These are phyloP conservation scores for Botrytis tulipae DNA, from an alignment of 2,329 filamentous ascomycete genomes.

Conservation along the genomic window DNA sequence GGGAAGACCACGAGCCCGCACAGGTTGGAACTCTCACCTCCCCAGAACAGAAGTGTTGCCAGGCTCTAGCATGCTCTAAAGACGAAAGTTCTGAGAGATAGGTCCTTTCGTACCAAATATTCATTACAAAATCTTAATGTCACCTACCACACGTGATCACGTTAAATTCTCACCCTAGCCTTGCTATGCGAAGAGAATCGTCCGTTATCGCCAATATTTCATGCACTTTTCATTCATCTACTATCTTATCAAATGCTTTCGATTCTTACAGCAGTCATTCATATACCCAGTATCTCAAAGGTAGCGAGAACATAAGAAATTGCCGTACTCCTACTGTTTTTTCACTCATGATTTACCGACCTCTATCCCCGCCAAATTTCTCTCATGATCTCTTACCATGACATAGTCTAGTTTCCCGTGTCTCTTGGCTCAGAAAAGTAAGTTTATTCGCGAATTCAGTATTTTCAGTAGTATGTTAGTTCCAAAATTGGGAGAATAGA, in stretches of 20 bases:
- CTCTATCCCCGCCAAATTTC: not conserved
- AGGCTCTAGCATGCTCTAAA: too few species aligned
- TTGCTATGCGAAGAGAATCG: too few species aligned
- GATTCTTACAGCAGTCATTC: not conserved
- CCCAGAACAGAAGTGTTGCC: too few species aligned
- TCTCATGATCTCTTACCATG: too few species aligned
- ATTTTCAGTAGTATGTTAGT: too few species aligned
- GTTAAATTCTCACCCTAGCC: not conserved
- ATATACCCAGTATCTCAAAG: not conserved
- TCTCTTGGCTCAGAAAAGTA: too few species aligned
- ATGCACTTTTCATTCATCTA: not conserved
- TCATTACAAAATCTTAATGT: not conserved
- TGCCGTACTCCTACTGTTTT: too few species aligned
- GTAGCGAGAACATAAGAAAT: too few species aligned
- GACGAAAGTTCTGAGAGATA: not conserved
- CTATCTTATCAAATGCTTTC: not conserved
- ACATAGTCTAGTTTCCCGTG: too few species aligned
- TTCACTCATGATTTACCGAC: not conserved
- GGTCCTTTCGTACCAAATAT: not conserved
- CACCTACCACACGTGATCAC: not conserved
- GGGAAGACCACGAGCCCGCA: fast-evolving
- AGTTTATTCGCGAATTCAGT: too few species aligned
- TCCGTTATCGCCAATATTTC: not conserved
- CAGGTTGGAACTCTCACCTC: not conserved
- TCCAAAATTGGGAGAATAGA: too few species aligned